Percentiles rank a stretch among this genome's conserved stretches.
Conservation (phyloP, 106 monocot genomes). For the Narthecium ossifragum region DNA sequence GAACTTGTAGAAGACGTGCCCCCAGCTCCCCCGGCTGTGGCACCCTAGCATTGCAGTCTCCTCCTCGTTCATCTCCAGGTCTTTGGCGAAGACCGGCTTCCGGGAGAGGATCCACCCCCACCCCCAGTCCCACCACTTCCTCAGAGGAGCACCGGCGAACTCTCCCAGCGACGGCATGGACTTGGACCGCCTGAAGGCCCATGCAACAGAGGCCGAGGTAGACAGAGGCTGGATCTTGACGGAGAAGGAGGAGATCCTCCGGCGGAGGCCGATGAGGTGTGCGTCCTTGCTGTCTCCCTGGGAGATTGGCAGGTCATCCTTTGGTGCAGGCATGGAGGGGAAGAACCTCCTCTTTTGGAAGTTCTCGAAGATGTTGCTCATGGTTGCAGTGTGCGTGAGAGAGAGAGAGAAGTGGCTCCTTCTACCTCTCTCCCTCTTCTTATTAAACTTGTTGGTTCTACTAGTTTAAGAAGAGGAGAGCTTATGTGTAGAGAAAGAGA, state of each 20-base stretch:
- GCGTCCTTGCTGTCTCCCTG: slow-evolving; percentile 9
- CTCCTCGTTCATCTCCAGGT: slow-evolving; percentile 91
- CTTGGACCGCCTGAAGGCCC: slow-evolving; percentile 56
- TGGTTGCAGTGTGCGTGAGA: slow-evolving; percentile 5
- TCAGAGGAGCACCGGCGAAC: slow-evolving; percentile 42
- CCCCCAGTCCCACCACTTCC: slow-evolving; percentile 71
- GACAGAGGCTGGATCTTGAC: slow-evolving; percentile 49
- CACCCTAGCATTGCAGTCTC: slow-evolving; percentile 54
- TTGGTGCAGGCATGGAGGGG: slow-evolving; percentile 49
- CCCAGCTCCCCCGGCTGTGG: slow-evolving; percentile 50
- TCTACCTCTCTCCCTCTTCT: not conserved
- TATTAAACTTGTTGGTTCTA: not conserved
- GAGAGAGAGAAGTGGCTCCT: not conserved
- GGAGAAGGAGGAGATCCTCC: slow-evolving; percentile 74
- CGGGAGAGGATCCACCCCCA: slow-evolving; percentile 63
- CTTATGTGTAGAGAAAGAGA: no score
- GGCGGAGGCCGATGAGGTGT: slow-evolving; percentile 39
- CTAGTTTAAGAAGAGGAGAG: no score
- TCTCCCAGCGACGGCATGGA: slow-evolving; percentile 63
- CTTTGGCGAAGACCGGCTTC: slow-evolving; percentile 50
- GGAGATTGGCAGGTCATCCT: slow-evolving; percentile 63
- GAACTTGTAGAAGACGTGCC: slow-evolving; percentile 62
- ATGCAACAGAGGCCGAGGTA: slow-evolving; percentile 28
- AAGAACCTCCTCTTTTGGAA: slow-evolving; percentile 57
- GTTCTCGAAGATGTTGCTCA: slow-evolving; percentile 40